Evolutionary conservation across 164 flowering plant species (phyloP).

Genomic region (Cinnamomum micranthum): DNA sequence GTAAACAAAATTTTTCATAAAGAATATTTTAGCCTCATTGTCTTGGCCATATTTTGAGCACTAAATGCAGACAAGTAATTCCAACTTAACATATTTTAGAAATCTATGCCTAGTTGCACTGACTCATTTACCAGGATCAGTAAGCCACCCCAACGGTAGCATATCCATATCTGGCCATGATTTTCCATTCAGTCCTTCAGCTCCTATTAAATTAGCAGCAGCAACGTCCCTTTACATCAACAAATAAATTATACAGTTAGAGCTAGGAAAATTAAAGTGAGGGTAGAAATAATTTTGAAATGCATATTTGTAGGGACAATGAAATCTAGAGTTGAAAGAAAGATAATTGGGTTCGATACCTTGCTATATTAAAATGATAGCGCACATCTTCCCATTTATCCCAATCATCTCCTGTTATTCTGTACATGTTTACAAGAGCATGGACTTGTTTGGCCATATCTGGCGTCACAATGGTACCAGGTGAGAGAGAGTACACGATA

Average conservation of each 20-base stretch:
- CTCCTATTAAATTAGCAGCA: constrained; percentile 62
- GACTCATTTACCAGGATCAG: constrained; percentile 55
- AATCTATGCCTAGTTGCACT: not conserved
- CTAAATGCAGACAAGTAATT: not conserved
- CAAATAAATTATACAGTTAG: not conserved
- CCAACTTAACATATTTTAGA: too few species aligned
- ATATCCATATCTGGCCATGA: constrained; percentile 97
- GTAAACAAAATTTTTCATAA: not conserved
- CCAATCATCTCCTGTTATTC: constrained; percentile 96
- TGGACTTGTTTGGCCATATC: constrained; percentile 63
- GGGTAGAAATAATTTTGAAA: not conserved
- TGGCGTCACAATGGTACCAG: constrained; percentile 83
- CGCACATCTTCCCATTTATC: constrained; percentile 78
- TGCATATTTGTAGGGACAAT: not conserved
- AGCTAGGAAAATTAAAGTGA: not conserved
- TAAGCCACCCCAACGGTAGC: constrained; percentile 92
- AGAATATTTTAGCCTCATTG: not conserved
- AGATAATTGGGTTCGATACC: constrained; percentile 28
- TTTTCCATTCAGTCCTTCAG: constrained; percentile 59
- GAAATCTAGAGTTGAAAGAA: not conserved
- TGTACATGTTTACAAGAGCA: constrained; percentile 74
- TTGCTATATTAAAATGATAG: constrained; percentile 72
- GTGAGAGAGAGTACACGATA: constrained; percentile 78
- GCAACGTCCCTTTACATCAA: constrained; percentile 59
- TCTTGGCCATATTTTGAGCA: not conserved